A percentile compares a stretch with the other conserved stretches of the same genome.
These are phyloP conservation scores for Mycena crocata DNA, from an alignment of 768 basidiomycete genomes.

Conservation along the genomic window DNA sequence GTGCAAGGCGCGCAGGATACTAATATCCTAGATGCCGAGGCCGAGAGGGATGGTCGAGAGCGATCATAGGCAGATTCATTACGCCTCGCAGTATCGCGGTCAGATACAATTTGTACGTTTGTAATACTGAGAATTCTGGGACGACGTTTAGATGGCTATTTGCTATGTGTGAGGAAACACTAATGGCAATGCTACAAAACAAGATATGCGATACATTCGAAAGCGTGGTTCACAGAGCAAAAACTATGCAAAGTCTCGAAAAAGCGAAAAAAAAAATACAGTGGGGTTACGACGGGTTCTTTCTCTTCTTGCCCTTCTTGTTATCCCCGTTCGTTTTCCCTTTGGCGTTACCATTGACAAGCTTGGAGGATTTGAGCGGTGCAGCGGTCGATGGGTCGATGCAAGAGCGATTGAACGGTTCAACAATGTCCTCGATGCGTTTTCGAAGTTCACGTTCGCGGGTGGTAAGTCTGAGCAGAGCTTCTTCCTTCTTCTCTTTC, in stretches of 20 bases:
- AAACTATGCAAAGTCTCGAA: constrained; percentile 22
- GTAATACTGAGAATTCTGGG: constrained; percentile 22
- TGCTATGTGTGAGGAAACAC: constrained; percentile 23
- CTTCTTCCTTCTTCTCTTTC: constrained; percentile 79
- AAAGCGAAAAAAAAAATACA: constrained; percentile 42
- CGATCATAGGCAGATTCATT: constrained; percentile 39
- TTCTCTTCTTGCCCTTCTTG: constrained; percentile 72
- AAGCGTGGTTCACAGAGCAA: constrained; percentile 23
- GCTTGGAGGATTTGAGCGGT: constrained; percentile 51
- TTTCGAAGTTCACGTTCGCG: constrained; percentile 84
- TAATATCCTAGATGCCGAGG: constrained; percentile 16
- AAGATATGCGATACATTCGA: constrained; percentile 36
- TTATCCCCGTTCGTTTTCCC: constrained; percentile 55
- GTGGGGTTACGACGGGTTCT: constrained; percentile 48
- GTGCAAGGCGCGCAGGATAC: constrained; percentile 9
- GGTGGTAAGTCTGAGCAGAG: constrained; percentile 73
- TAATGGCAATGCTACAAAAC: constrained; percentile 30
- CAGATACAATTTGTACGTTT: constrained; percentile 32
- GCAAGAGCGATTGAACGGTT: constrained; percentile 55
- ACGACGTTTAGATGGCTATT: constrained; percentile 17
- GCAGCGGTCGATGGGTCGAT: constrained; percentile 47
- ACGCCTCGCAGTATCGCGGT: constrained; percentile 36
- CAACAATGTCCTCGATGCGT: constrained; percentile 79
- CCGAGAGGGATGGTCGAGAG: constrained; percentile 16
- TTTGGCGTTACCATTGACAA: constrained; percentile 61